A percentile compares a stretch with the other conserved stretches of the same genome.
Conservation (phyloP, 352 stramenopile species). For the Phytopythium helicoides region DNA sequence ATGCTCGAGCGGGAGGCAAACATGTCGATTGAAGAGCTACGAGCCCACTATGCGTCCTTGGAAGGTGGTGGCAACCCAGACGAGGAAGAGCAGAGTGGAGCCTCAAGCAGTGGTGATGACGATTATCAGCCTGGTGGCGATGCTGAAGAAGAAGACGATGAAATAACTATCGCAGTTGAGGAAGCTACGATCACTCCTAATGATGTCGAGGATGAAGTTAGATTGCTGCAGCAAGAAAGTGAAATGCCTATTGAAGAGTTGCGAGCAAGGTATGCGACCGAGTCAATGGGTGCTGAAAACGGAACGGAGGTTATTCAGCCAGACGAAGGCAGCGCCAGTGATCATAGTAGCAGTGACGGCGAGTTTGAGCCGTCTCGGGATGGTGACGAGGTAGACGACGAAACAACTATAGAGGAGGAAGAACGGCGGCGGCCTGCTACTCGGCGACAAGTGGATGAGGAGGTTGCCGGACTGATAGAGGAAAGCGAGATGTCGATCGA, state of each 20-base stretch:
- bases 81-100: background rate
- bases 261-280: slow-evolving; percentile 38
- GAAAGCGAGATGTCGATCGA: slow-evolving; percentile 96
- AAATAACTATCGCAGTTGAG: slow-evolving; percentile 87
- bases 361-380: slow-evolving; percentile 16
- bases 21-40: slow-evolving; percentile 80
- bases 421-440: slow-evolving; percentile 52
- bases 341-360: slow-evolving; percentile 13
- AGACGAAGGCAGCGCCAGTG: slow-evolving; percentile 7
- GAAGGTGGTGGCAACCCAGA: background rate
- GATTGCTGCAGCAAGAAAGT: slow-evolving; percentile 82
- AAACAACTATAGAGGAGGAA: slow-evolving; percentile 90
- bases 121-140: slow-evolving; percentile 24
- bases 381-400: slow-evolving; percentile 77
- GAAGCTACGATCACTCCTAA: slow-evolving; percentile 39
- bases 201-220: slow-evolving; percentile 78
- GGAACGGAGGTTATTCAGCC: background rate
- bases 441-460: slow-evolving; percentile 58
- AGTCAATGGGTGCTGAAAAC: slow-evolving; percentile 8
- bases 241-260: slow-evolving; percentile 92
- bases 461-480: slow-evolving; percentile 84
- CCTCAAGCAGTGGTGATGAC: slow-evolving; percentile 31
- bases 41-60: slow-evolving; percentile 46
- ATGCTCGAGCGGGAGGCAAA: slow-evolving; percentile 71
- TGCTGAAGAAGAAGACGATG: slow-evolving; percentile 69